phyloP scores from a whole-genome alignment of 1,139 yeast genomes.

The Suhomyces panamericanus region DNA sequence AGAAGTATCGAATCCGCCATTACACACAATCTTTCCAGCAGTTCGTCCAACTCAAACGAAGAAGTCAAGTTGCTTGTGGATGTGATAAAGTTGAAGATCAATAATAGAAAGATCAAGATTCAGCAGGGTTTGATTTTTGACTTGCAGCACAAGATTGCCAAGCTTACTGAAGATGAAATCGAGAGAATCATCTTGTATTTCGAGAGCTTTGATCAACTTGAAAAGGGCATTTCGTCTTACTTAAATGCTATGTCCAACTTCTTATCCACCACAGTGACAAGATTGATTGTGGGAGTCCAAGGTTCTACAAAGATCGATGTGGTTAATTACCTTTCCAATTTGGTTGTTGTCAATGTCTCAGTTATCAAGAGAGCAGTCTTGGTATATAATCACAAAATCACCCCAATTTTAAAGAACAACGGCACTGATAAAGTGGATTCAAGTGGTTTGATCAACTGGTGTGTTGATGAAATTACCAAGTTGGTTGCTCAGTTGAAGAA shows the following conservation, averaged over 20 bases:
- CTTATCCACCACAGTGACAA: conserved; percentile 35
- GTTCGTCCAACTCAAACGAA: conserved; percentile 17
- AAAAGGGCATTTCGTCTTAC: conserved; percentile 40
- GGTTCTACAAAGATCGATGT: conserved; percentile 49
- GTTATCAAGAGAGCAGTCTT: conserved; percentile 39
- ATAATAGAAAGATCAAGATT: conserved; percentile 37
- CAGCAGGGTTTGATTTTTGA: conserved; percentile 42
- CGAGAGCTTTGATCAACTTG: conserved; percentile 38
- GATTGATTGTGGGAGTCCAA: conserved; percentile 43
- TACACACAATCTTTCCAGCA: conserved; percentile 12
- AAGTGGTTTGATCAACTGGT: conserved; percentile 61
- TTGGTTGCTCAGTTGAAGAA: conserved; percentile 63
- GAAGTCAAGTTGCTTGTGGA: conserved; percentile 42
- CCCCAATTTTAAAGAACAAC: conserved; percentile 32
- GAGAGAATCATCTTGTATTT: conserved; percentile 38
- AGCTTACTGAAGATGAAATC: conserved; percentile 34
- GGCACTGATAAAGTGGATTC: conserved; percentile 36
- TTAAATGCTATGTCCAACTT: conserved; percentile 39
- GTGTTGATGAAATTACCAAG: conserved; percentile 61
- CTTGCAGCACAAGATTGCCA: conserved; percentile 36
- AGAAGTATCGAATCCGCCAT: conserved; percentile 19
- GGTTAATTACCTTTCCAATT: conserved; percentile 45
- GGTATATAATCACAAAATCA: conserved; percentile 36
- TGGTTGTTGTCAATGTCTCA: conserved; percentile 44
- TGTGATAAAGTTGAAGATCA: conserved; percentile 40